Base-by-base conservation (phyloP, 2,329 filamentous ascomycete species). In the Phoma sp. region DNA sequence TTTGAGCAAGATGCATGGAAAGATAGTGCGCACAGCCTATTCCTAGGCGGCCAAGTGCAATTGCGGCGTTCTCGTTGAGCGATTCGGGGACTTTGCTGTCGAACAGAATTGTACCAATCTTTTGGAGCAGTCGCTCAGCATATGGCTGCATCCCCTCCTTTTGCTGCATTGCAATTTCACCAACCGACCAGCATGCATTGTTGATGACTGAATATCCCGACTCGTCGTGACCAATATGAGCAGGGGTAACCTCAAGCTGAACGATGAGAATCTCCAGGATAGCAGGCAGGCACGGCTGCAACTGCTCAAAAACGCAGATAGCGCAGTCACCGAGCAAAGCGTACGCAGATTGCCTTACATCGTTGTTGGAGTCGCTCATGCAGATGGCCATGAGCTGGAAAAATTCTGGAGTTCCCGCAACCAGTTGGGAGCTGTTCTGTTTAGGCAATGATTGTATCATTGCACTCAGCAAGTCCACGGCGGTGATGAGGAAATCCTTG, bases 401-500 rank as follows among this genome's bases (percentile, higher is more conserved):
- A 78, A 98, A 92, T 38, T 87, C 86, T 58, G 93, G 86, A 2
- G 91, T 89, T 61, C 80, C 84, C 59, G 83, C 83, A 52, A 97
- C 87, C 25, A 99, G 82, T 63, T 89, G 85, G n/a, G 85, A 82
- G 49, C 90, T 90, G 77, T 91, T 88, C 41, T 84, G 78, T 43
- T 84, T 80, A 42, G 91, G 86, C 7, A 99, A 84, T 2, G 93
- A 92, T 73, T 99, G 95, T 51, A 99, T 90, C 63, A 98, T 91
- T 24, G 93, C 89, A 70, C 93, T 96, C 50, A 99, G 79, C 11
- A 99, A 86, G 72, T 99, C 95, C 55, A 99, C 82, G 68, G 92
- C 96, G 27, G 95, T 98, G 42, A 99, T 89, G 57, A 98, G 80
- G 78, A 98, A 99, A 76, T 99, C 95, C 79, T 97, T 97, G 75